These are phyloP conservation scores for Puya raimondii DNA, from an alignment of 176 grass and related monocot genomes.

Conservation along the genomic window DNA sequence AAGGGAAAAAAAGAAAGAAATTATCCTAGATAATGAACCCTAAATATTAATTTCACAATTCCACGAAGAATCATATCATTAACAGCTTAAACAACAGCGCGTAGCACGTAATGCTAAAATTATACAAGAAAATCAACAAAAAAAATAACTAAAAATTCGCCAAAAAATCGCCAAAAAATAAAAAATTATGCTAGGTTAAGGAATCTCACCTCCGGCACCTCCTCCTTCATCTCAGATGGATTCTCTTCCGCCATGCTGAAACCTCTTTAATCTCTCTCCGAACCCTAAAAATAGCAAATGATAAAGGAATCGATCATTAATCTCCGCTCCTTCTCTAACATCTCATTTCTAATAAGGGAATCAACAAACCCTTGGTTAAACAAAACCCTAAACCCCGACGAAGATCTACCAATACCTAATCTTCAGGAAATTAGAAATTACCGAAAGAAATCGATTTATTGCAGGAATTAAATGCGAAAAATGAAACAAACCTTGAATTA, in stretches of 20 bases:
- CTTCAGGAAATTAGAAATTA: neutral
- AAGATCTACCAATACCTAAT: neutral
- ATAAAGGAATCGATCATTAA: neutral
- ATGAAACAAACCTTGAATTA: no score
- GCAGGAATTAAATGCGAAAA: neutral
- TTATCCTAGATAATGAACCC: neutral
- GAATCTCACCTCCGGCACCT: constrained; percentile 29
- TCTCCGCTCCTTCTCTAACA: neutral
- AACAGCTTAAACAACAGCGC: no score
- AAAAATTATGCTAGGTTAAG: neutral
- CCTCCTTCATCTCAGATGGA: constrained; percentile 35
- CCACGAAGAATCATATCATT: no score
- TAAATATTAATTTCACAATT: neutral
- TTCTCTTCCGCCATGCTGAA: constrained; percentile 34
- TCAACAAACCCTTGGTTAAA: neutral
- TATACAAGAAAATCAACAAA: neutral
- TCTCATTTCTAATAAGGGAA: neutral
- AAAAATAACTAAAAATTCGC: neutral
- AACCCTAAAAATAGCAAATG: neutral
- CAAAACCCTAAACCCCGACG: neutral
- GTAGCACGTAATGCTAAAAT: neutral
- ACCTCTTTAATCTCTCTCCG: neutral
- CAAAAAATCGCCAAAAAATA: neutral
- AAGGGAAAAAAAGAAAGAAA: neutral
- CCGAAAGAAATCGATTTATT: neutral